Percentiles rank a stretch among this genome's conserved stretches.
Evolutionary conservation across 306 rosid species (phyloP).

Genomic region (barrel medic (Medicago truncatula)): DNA sequence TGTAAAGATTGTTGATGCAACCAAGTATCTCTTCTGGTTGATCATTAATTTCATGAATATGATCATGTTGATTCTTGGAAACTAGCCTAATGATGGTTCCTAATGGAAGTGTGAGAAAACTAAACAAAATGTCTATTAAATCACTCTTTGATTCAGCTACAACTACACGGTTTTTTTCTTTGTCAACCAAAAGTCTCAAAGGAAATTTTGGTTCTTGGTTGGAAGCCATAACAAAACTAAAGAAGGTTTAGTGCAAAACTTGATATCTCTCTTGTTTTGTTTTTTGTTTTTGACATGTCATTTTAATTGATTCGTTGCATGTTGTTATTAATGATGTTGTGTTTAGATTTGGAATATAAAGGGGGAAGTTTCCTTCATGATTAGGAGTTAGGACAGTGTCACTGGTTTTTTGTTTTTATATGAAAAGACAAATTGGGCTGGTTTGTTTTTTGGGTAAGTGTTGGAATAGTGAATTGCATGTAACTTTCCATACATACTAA

Average conservation of each 20-base stretch:
- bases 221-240: constrained; percentile 34
- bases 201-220: constrained; percentile 31
- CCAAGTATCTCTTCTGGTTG: constrained; percentile 27
- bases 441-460: neutral
- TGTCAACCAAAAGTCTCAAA: constrained; percentile 40
- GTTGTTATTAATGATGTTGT: constrained; percentile 9
- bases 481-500: constrained; percentile 1
- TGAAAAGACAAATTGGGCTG: neutral
- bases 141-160: constrained; percentile 42
- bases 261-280: neutral
- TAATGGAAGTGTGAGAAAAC: constrained; percentile 47
- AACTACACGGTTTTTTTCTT: constrained; percentile 41
- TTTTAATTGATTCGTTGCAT: constrained; percentile 7
- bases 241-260: neutral
- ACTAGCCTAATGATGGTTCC: constrained; percentile 40
- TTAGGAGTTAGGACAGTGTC: neutral
- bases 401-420: neutral
- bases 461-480: constrained; percentile 31
- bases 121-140: constrained; percentile 41
- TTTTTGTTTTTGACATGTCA: constrained; percentile 8
- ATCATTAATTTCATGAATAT: neutral
- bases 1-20: constrained; percentile 41
- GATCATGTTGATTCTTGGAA: constrained; percentile 1
- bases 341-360: neutral
- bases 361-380: constrained; percentile 29